phyloP scores from a whole-genome alignment of 2,329 filamentous ascomycete species.

The Ceratocystis lukuohia region DNA sequence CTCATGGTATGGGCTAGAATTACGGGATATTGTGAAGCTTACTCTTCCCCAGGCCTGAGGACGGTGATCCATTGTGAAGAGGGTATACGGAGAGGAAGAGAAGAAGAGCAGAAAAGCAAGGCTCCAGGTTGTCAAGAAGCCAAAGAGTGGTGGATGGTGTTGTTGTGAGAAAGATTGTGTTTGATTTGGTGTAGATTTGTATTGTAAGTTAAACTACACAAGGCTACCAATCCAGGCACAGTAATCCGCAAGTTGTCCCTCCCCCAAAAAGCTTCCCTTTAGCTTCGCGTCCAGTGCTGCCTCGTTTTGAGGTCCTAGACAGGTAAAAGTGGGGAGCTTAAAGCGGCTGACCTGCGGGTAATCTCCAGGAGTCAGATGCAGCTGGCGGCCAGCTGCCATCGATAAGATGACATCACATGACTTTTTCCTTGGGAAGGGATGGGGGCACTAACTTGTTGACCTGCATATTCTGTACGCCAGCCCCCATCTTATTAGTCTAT shows the following conservation, averaged over 20 bases:
- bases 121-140: background rate
- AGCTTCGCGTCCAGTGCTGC: slow-evolving; percentile 7
- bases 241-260: background rate
- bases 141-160: background rate
- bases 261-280: background rate
- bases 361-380: background rate
- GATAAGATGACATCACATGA: background rate
- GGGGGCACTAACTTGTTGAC: background rate
- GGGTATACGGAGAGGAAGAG: slow-evolving; percentile 2
- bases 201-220: background rate
- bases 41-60: slow-evolving; percentile 62
- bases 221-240: background rate
- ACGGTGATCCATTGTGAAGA: slow-evolving; percentile 51
- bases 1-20: background rate
- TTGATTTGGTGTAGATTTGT: background rate
- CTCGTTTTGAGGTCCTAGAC: background rate
- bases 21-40: slow-evolving; percentile 29
- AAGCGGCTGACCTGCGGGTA: slow-evolving; percentile 3
- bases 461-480: background rate
- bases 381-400: background rate
- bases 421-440: background rate
- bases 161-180: background rate
- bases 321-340: background rate
- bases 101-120: background rate
- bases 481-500: background rate